Evolutionary conservation across 768 basidiomycete genomes (phyloP), one percentile per base, ranked within the genome.

Genomic region (Lactarius indigo): DNA sequence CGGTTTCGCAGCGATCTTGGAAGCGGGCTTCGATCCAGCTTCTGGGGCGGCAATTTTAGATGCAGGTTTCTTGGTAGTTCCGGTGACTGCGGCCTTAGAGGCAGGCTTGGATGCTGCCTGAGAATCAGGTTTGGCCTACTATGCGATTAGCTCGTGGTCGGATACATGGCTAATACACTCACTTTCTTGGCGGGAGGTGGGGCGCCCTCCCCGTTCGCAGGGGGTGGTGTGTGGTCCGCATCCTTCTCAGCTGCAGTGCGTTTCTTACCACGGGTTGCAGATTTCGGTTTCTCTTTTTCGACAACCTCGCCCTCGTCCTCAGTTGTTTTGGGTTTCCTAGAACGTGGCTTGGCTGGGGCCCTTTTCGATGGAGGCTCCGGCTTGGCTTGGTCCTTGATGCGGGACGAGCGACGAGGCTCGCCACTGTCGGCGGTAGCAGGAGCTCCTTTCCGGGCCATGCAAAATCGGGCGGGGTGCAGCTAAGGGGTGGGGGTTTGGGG

Each of bases 381-480:
- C 75, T 87, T 89, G 62, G 87, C 87, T 66, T 84, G 82, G 31
- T 87, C 88, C 76, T 90, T 90, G 78, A 91, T 90, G 72, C 89
- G 87, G 37, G 83, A 77, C 9, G 89, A 90, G 77, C 89, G 89
- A 75, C 89, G 88, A 42, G 89, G 89, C 73, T 81, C 80, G 54
- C 78, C 77, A 59, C 79, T 74, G 28, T 77, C 80, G 2, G 75
- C 74, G 41, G 81, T 66, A 56, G 83, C 70, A 58, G 81, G 77
- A 31, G 84, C 84, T 58, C 87, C 82, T 84, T 90, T 91, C 73
- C 89, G 85, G 69, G 89, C 88, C 89, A 91, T 91, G 64, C 57
- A 68, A 58, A 57, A 57, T 31, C 23, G 35, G 33, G 65, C 69
- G 70, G 74, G 58, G 69, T 42, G 37, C 54, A 66, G 59, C 59